Percentiles rank a stretch among this genome's conserved stretches.
Evolutionary conservation across 164 flowering plant species (phyloP).

Genomic region (Stephania yunnanensis): DNA sequence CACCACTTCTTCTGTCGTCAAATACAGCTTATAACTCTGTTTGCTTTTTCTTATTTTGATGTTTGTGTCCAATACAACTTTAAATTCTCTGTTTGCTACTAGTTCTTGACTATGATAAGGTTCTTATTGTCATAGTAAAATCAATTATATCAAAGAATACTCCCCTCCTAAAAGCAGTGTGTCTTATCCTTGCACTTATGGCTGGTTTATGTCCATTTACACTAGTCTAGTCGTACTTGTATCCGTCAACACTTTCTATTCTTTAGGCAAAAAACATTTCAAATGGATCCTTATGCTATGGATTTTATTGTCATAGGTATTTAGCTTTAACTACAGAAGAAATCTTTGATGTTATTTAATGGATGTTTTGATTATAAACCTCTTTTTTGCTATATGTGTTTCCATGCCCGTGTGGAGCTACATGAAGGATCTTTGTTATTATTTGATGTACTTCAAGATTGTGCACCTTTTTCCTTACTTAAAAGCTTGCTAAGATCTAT

Average conservation of each 20-base stretch:
- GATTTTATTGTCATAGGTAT: not conserved
- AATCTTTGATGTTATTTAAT: not conserved
- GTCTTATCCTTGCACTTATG: not conserved
- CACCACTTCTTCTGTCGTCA: not conserved
- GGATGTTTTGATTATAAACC: not conserved
- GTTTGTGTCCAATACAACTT: not conserved
- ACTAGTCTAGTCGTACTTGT: not conserved
- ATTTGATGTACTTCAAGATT: no score
- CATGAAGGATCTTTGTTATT: no score
- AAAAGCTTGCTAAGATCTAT: not conserved
- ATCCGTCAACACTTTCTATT: not conserved
- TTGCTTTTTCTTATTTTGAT: not conserved
- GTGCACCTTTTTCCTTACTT: no score
- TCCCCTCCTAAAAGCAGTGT: not conserved
- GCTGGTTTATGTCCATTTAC: not conserved
- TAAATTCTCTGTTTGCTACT: not conserved
- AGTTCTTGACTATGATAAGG: not conserved
- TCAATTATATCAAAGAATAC: not conserved
- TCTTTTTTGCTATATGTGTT: not conserved
- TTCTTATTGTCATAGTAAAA: not conserved
- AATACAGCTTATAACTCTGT: not conserved
- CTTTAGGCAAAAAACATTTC: not conserved
- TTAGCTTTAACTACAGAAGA: not conserved
- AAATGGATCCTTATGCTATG: not conserved
- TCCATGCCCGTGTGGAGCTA: not conserved